Base-by-base conservation (phyloP, 345 rosid genomes). In the Gossypium bickii region DNA sequence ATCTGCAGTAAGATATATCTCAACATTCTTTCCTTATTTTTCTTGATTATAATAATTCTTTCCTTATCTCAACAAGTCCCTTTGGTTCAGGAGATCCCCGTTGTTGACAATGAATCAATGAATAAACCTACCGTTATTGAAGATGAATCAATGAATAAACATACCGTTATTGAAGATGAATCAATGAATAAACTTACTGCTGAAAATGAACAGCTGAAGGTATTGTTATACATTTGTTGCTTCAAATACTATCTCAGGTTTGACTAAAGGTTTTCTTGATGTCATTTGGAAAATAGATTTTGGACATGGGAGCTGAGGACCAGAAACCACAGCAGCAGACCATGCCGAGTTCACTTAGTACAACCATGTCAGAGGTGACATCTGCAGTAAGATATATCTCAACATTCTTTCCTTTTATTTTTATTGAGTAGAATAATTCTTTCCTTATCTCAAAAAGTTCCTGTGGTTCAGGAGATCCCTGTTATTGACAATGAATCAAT, bases 31-130 rank as follows among this genome's bases (percentile, higher is more conserved):
- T 53, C 57, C 8, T 62, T 62, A 43, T 34, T 41, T 29, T 48
- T 43, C 47, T 62, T 52, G 25, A 18, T 41, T 53, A 34, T 7
- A 34, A 34, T 34, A 34, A 34, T 34, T 34, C 41, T 34, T 5
- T 34, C 41, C 41, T 34, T 34, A 34, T 34, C 41, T 5, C 41
- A 13, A 59, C 38, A 59, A 59, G 64, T 78, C 72, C 89, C 89
- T 45, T 80, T 77, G 11, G 76, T 86, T 81, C 86, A 86, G 79
- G 87, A 87, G 70, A 86, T 87, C 76, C 83, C 90, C 11, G 88
- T 88, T 57, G 78, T 85, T 74, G 90, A 89, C 81, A 77, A 83
- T 76, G 97, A 82, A 58, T 76, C 83, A 82, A 80, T 77, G 85
- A 82, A 89, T 70, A 91, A 87, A 45, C 49, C 12, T 45, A 45